Evolutionary conservation across 805 yeast genomes (phyloP).

Genomic region (Blastobotrys terrestris): DNA sequence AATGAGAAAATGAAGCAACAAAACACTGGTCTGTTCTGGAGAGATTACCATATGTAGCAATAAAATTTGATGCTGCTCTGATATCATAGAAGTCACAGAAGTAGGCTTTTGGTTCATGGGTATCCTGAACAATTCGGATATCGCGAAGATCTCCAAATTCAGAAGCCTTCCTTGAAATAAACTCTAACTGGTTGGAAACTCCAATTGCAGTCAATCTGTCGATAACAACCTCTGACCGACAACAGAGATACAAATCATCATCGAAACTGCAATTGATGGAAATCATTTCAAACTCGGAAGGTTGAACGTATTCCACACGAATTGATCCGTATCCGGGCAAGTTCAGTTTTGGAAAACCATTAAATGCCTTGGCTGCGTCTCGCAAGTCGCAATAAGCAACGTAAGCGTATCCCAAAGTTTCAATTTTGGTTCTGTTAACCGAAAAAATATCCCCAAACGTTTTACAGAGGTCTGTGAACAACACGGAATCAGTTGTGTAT

Average conservation of each 20-base stretch:
- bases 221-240: constrained; percentile 5
- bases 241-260: background rate
- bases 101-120: constrained; percentile 10
- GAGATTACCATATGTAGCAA: background rate
- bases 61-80: constrained; percentile 32
- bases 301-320: constrained; percentile 5
- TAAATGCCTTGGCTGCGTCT: constrained; percentile 7
- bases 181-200: background rate
- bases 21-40: background rate
- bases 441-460: constrained; percentile 13
- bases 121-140: background rate
- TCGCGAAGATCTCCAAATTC: constrained; percentile 1
- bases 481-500: constrained; percentile 1
- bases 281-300: constrained; percentile 2
- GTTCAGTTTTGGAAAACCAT: constrained; percentile 5
- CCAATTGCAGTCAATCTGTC: background rate
- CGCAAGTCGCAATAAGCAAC: constrained; percentile 11
- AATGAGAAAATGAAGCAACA: background rate
- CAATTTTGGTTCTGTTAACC: constrained; percentile 4
- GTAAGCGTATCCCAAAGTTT: constrained; percentile 6
- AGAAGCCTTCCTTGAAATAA: background rate
- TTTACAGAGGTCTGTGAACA: constrained; percentile 8
- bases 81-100: constrained; percentile 33
- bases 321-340: background rate
- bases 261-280: background rate